Evolutionary conservation across 495 filamentous ascomycete species (phyloP).

Genomic region (Penicillium nucicola): DNA sequence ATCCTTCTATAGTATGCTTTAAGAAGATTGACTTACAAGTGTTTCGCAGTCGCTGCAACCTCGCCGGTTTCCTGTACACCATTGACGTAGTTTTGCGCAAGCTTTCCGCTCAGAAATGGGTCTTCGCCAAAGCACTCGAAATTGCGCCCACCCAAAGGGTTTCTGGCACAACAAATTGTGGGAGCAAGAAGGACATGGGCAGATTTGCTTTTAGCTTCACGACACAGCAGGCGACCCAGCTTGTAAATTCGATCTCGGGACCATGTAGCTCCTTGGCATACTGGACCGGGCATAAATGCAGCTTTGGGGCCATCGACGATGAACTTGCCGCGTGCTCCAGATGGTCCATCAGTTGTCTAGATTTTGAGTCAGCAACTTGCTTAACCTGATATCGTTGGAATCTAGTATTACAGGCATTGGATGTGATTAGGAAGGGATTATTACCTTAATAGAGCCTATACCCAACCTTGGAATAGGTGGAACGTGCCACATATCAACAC

Average conservation of each 20-base stretch:
- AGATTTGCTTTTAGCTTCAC: neutral
- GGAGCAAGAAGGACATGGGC: neutral
- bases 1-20: no score
- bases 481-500: neutral
- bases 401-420: no score
- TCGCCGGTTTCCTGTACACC: constrained; percentile 65
- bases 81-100: constrained; percentile 56
- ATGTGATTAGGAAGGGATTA: no score
- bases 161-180: neutral
- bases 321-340: neutral
- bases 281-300: neutral
- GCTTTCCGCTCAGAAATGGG: constrained; percentile 56
- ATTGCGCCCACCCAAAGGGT: constrained; percentile 21
- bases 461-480: no score
- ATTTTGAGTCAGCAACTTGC: neutral
- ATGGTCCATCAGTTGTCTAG: neutral
- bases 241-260: neutral
- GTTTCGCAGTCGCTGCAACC: constrained; percentile 61
- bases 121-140: constrained; percentile 70
- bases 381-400: neutral
- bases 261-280: neutral
- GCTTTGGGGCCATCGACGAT: neutral
- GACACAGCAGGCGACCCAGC: neutral
- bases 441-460: no score
- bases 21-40: no score